These are phyloP conservation scores for Rhododendron ferrugineum DNA, from an alignment of 148 eudicot species.

Conservation along the genomic window DNA sequence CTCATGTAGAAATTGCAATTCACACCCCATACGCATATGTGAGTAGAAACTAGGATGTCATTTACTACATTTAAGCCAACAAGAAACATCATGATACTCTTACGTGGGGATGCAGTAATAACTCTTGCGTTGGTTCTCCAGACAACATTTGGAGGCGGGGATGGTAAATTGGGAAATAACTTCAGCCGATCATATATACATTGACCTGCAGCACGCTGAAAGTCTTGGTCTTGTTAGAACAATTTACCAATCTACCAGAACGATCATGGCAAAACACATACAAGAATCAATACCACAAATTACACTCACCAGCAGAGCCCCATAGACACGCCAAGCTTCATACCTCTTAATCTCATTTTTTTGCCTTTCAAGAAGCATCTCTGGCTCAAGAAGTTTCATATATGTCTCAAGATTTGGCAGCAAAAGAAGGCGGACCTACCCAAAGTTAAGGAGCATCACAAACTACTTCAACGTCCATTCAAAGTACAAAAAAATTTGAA, in stretches of 20 bases:
- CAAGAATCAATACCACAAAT: not conserved
- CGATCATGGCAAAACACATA: not conserved
- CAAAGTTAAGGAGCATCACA: slow-evolving; percentile 5
- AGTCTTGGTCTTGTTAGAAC: not conserved
- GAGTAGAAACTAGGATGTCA: not conserved
- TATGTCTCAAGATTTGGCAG: slow-evolving; percentile 69
- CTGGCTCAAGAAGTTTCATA: slow-evolving; percentile 64
- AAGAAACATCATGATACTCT: slow-evolving; percentile 10
- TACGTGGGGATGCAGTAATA: slow-evolving; percentile 31
- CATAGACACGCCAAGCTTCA: slow-evolving; percentile 80
- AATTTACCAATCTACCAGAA: not conserved
- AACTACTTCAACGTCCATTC: not conserved
- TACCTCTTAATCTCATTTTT: slow-evolving; percentile 68
- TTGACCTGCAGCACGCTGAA: slow-evolving; percentile 70
- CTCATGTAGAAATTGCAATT: not conserved
- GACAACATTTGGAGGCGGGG: slow-evolving; percentile 28
- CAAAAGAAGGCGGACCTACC: slow-evolving; percentile 59
- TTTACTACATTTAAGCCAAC: not conserved
- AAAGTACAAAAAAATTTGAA: not conserved
- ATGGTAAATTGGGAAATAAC: slow-evolving; percentile 51
- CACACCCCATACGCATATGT: too few species aligned
- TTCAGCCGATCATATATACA: slow-evolving; percentile 59
- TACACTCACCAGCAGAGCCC: slow-evolving; percentile 65
- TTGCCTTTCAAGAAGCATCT: slow-evolving; percentile 59
- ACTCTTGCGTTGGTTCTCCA: slow-evolving; percentile 43